Evolutionary conservation across 495 filamentous ascomycete species (phyloP).

Genomic region (Penicillium pulvis): DNA sequence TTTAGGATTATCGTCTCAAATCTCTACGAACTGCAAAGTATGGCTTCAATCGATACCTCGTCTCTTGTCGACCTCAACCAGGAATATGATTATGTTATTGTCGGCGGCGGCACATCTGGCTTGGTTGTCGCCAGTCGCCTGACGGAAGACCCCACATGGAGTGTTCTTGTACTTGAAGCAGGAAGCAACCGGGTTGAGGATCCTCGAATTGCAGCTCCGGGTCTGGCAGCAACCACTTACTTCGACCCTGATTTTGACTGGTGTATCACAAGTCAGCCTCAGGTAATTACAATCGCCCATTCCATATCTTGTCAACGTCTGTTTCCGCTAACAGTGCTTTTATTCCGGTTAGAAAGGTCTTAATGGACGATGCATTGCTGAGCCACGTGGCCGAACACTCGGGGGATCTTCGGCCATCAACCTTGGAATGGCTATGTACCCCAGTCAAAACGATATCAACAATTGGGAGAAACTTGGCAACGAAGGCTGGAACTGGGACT

Average conservation of each 20-base stretch:
- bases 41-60: slow-evolving; percentile 8
- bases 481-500: slow-evolving; percentile 50
- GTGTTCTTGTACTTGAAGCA: slow-evolving; percentile 50
- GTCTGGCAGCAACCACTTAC: slow-evolving; percentile 38
- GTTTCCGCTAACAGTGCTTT: neutral
- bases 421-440: slow-evolving; percentile 48
- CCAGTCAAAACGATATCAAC: slow-evolving; percentile 42
- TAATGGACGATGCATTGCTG: slow-evolving; percentile 24
- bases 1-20: neutral
- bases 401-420: slow-evolving; percentile 61
- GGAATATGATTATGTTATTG: slow-evolving; percentile 13
- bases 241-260: slow-evolving; percentile 54
- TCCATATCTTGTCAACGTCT: no score
- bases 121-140: slow-evolving; percentile 6
- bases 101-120: slow-evolving; percentile 14
- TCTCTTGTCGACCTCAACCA: slow-evolving; percentile 1
- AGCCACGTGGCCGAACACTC: slow-evolving; percentile 50
- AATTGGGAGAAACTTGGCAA: slow-evolving; percentile 55
- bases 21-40: neutral
- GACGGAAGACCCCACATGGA: neutral
- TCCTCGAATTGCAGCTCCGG: slow-evolving; percentile 43
- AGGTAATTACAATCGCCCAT: slow-evolving; percentile 28
- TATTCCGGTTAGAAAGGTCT: slow-evolving; percentile 17
- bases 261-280: slow-evolving; percentile 51
- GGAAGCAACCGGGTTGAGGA: slow-evolving; percentile 44